phyloP scores from a whole-genome alignment of 345 rosid genomes.

The Chamaenerion angustifolium region DNA sequence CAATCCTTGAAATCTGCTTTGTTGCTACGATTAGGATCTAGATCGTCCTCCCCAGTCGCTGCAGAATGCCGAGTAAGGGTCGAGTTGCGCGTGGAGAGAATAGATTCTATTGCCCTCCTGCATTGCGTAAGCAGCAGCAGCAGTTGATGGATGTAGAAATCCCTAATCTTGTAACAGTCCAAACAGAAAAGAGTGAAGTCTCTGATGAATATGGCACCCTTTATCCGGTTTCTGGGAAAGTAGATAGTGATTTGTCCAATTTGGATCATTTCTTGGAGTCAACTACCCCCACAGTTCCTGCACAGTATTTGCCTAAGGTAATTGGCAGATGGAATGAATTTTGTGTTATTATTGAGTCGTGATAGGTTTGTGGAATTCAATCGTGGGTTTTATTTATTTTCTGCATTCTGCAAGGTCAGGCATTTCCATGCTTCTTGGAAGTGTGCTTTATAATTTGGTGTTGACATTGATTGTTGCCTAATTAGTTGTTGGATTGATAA shows the following conservation, averaged over 20 bases:
- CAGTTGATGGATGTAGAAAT: not conserved
- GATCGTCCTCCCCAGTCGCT: too few relatives aligned
- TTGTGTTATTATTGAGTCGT: too few relatives aligned
- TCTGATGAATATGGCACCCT: constrained; percentile 26
- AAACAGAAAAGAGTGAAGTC: constrained; percentile 14
- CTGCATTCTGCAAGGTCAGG: too few relatives aligned
- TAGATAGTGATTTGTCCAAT: constrained; percentile 38
- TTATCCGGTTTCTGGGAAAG: constrained; percentile 23
- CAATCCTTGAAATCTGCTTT: too few relatives aligned
- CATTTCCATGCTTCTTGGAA: too few relatives aligned
- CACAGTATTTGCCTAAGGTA: constrained; percentile 53
- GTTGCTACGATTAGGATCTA: too few relatives aligned
- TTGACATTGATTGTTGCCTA: too few relatives aligned
- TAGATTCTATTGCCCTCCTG: constrained; percentile 31
- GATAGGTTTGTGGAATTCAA: too few relatives aligned
- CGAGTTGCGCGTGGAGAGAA: constrained; percentile 27
- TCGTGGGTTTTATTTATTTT: too few relatives aligned
- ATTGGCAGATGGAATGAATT: too few relatives aligned
- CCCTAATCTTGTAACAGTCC: not conserved
- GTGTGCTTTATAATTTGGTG: too few relatives aligned
- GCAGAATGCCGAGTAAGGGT: constrained; percentile 23
- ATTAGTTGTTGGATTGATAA: too few relatives aligned
- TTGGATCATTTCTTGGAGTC: constrained; percentile 85
- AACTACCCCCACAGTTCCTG: constrained; percentile 61
- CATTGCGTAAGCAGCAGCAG: constrained; percentile 24